Evolutionary conservation across 2,329 filamentous ascomycete species (phyloP).

Genomic region (Cyphellophora attinorum): DNA sequence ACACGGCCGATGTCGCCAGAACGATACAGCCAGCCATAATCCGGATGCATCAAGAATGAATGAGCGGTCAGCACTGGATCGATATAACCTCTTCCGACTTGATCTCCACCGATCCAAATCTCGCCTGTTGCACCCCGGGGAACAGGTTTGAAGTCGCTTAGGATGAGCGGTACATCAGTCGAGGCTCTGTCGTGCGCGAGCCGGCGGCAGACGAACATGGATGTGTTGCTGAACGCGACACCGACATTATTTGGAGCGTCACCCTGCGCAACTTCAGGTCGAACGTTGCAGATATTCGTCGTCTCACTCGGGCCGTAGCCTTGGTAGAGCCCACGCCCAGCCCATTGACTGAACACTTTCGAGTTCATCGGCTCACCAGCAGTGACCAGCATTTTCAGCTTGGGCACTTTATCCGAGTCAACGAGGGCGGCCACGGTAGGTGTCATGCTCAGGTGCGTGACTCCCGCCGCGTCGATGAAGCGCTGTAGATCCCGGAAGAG

Average conservation of each 20-base stretch:
- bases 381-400: slow-evolving; percentile 66
- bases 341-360: slow-evolving; percentile 62
- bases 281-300: slow-evolving; percentile 78
- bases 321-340: slow-evolving; percentile 56
- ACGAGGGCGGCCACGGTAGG: slow-evolving; percentile 76
- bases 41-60: slow-evolving; percentile 61
- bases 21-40: slow-evolving; percentile 65
- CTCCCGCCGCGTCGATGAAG: slow-evolving; percentile 50
- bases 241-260: slow-evolving; percentile 71
- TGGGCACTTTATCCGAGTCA: slow-evolving; percentile 56
- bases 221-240: slow-evolving; percentile 63
- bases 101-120: slow-evolving; percentile 76
- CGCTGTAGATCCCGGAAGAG: slow-evolving; percentile 64
- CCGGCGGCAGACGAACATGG: slow-evolving; percentile 48
- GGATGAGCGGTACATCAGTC: background rate
- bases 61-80: slow-evolving; percentile 50
- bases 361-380: slow-evolving; percentile 72
- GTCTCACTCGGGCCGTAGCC: slow-evolving; percentile 80
- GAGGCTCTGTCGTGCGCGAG: slow-evolving; percentile 1
- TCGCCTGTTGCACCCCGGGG: slow-evolving; percentile 69
- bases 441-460: slow-evolving; percentile 78
- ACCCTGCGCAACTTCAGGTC: slow-evolving; percentile 44
- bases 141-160: slow-evolving; percentile 43
- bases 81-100: slow-evolving; percentile 67
- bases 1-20: slow-evolving; percentile 76